These are phyloP conservation scores for Pulveroboletus ridleyi DNA, from an alignment of 1,284 basidiomycete species.

Conservation along the genomic window DNA sequence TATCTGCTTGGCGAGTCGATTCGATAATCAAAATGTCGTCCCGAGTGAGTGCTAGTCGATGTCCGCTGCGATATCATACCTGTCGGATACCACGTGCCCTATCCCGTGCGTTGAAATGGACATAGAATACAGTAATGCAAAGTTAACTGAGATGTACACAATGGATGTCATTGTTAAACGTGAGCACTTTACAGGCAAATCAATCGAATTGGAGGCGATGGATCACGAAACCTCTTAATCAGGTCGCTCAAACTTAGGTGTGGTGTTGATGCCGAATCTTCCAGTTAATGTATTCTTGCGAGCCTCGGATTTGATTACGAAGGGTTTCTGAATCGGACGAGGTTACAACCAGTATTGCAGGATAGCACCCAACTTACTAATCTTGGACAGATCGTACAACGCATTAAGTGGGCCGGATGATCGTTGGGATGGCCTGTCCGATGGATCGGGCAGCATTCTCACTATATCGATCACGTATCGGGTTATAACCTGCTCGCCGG, in stretches of 20 bases:
- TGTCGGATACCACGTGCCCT: background rate
- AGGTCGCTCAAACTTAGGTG: background rate
- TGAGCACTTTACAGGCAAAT: background rate
- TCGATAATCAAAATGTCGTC: no score
- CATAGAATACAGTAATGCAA: background rate
- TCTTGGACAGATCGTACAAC: background rate
- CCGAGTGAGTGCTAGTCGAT: background rate
- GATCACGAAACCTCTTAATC: background rate
- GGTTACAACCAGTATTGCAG: background rate
- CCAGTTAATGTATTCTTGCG: background rate
- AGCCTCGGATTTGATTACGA: background rate
- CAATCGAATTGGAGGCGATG: background rate
- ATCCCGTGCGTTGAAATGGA: no score
- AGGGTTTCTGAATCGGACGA: background rate
- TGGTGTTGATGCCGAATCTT: background rate
- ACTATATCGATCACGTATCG: background rate
- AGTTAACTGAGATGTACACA: background rate
- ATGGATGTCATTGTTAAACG: background rate
- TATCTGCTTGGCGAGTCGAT: conserved; percentile 31
- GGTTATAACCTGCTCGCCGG: background rate
- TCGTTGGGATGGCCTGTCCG: background rate
- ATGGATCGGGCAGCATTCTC: background rate
- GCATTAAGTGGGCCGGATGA: background rate
- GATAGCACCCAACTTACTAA: background rate
- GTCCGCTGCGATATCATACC: background rate